Evolutionary conservation across 371 early-diverging fungal species (phyloP).

Genomic region (Lichtheimia corymbifera): DNA sequence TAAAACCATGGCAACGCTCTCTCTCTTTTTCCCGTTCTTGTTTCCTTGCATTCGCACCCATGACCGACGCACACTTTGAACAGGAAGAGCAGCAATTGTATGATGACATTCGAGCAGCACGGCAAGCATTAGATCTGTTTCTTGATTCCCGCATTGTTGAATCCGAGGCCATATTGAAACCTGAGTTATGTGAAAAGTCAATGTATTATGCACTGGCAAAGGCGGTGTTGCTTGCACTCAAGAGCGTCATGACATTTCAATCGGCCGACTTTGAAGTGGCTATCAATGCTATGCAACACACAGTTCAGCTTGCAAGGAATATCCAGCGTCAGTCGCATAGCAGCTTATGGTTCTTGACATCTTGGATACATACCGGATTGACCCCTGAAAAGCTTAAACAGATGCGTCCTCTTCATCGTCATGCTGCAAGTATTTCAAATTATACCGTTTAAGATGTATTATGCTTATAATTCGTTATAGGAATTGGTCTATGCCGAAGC

Average conservation of each 20-base stretch:
- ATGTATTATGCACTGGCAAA: conserved; percentile 67
- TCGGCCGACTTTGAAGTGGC: conserved; percentile 56
- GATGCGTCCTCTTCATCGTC: conserved; percentile 61
- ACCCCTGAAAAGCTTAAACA: conserved; percentile 34
- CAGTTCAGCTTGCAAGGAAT: conserved; percentile 47
- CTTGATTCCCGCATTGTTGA: conserved; percentile 60
- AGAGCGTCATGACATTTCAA: conserved; percentile 70
- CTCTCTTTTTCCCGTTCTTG: too few species aligned
- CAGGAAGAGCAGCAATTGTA: conserved; percentile 7
- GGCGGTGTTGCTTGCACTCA: conserved; percentile 57
- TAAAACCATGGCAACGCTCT: too few species aligned
- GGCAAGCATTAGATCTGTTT: conserved; percentile 59
- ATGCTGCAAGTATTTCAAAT: conserved; percentile 46
- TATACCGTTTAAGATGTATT: too few species aligned
- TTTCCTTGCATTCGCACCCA: too few species aligned
- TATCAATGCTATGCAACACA: conserved; percentile 44
- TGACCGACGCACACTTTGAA: too few species aligned
- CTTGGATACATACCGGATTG: conserved; percentile 21
- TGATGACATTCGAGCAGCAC: conserved; percentile 51
- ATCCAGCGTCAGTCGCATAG: conserved; percentile 43
- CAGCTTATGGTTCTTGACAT: conserved; percentile 21
- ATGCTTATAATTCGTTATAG: conserved; percentile 2
- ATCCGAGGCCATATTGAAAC: conserved; percentile 52
- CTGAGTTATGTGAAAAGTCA: conserved; percentile 34
- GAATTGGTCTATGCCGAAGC: conserved; percentile 75